A percentile compares a stretch with the other conserved stretches of the same genome.
Conservation (phyloP, 1,139 yeast species). For the Kurtzmaniella quercitrusa region DNA sequence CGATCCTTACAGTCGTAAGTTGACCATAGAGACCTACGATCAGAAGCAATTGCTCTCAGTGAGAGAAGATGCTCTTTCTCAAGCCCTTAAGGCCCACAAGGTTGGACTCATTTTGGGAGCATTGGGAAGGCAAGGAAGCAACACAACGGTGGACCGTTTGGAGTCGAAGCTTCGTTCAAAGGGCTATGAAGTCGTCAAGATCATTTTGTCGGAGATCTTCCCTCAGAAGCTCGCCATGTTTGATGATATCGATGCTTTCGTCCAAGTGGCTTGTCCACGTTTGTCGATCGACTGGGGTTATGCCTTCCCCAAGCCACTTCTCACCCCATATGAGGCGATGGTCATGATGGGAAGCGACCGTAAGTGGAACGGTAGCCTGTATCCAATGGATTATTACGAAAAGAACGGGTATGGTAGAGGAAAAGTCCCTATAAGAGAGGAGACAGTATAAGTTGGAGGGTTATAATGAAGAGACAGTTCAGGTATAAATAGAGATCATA, state of each 20-base stretch:
- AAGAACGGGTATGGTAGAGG: slow-evolving; percentile 95
- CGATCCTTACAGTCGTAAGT: slow-evolving; percentile 90
- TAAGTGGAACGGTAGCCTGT: slow-evolving; percentile 60
- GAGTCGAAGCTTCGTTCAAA: slow-evolving; percentile 47
- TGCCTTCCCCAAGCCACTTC: slow-evolving; percentile 85
- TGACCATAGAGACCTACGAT: slow-evolving; percentile 84
- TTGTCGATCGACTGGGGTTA: slow-evolving; percentile 98
- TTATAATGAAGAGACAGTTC: too few relatives aligned
- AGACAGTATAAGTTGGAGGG: not conserved
- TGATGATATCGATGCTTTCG: slow-evolving; percentile 90
- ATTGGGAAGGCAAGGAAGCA: slow-evolving; percentile 91
- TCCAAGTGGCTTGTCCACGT: slow-evolving; percentile 97
- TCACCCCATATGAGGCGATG: slow-evolving; percentile 97
- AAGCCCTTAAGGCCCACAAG: slow-evolving; percentile 57
- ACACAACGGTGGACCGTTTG: slow-evolving; percentile 64
- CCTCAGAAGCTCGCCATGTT: slow-evolving; percentile 94
- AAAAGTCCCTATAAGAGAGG: slow-evolving; percentile 44
- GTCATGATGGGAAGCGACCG: slow-evolving; percentile 74
- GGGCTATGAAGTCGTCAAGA: slow-evolving; percentile 72
- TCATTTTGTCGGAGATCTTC: slow-evolving; percentile 85
- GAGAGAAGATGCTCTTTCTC: slow-evolving; percentile 65
- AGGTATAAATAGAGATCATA: too few relatives aligned
- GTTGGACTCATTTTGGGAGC: slow-evolving; percentile 93
- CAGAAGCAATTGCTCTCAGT: slow-evolving; percentile 76
- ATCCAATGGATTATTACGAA: slow-evolving; percentile 96